Evolutionary conservation across 345 rosid genomes (phyloP), one percentile per base, ranked within the genome.

Genomic region (Arabis alpina): DNA sequence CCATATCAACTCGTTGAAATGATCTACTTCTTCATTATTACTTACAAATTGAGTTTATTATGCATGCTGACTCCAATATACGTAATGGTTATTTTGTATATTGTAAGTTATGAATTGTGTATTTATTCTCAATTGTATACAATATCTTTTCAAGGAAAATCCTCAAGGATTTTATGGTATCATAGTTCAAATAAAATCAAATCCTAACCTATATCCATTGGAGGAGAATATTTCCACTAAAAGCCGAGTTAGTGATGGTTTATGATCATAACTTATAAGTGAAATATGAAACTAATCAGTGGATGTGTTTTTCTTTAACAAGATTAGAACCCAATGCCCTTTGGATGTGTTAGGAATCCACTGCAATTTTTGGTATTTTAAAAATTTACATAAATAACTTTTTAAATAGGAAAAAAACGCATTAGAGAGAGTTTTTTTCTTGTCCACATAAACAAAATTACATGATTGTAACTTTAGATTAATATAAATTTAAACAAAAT

Each of bases 1-100:
- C 9, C 58, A 40, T 56, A 64, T 64, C 66, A 73, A 73, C 23
- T 73, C 65, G 8, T 28, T 56, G 53, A 64, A 40, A 56, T 0
- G 6, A 64, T 57, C 25, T 48, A 30, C 39, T 49, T 54, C 48
- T 56, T 55, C 58, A 64, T 73, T 9, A 73, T 73, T 73, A 64
- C 70, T 73, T 8, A 11, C 47, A 10, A 1, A 42, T 36, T 36
- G 37, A 61, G 10, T 61, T 30, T 61, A 32, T 13, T 61, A 32
- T 61, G 68, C 61, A 43, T 70, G 61, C 19, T 30, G n/a, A 36
- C 64, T 68, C 55, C 52, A 27, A 57, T 36, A 36, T 54, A 16
- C 3, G 2, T 34, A n/a, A 30, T 10, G 3, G 9, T 44, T 8
- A n/a, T 54, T 28, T 30, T 30, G 34, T n/a, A 30, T 30, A 30